These are phyloP conservation scores for Saccharomycopsis hybrid DNA, from an alignment of 1,139 yeast species.

Conservation along the genomic window DNA sequence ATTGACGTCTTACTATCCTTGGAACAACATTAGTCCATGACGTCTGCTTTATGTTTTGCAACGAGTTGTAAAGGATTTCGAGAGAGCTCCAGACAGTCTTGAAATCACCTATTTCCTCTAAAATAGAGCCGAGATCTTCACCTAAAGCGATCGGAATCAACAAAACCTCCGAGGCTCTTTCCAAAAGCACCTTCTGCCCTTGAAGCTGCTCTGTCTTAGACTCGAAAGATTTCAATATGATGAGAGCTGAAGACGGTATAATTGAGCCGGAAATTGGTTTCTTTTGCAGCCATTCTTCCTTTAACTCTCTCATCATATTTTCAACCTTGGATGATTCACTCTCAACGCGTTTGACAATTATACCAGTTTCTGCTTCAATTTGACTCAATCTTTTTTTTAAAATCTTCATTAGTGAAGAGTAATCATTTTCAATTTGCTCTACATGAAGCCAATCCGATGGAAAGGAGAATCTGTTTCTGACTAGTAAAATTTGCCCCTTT, in stretches of 20 bases:
- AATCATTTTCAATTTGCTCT: slow-evolving; percentile 57
- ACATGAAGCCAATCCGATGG: slow-evolving; percentile 52
- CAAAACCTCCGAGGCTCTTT: slow-evolving; percentile 39
- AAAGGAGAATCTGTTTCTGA: slow-evolving; percentile 41
- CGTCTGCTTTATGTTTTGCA: slow-evolving; percentile 38
- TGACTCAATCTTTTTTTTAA: slow-evolving; percentile 33
- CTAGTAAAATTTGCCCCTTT: slow-evolving; percentile 41
- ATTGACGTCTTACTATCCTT: slow-evolving; percentile 38
- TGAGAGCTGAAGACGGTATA: slow-evolving; percentile 47
- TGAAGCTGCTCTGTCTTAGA: slow-evolving; percentile 26
- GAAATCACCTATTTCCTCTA: slow-evolving; percentile 51
- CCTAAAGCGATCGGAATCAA: slow-evolving; percentile 33
- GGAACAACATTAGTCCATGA: slow-evolving; percentile 51
- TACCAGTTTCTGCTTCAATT: slow-evolving; percentile 40
- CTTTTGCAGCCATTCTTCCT: slow-evolving; percentile 42
- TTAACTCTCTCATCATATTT: slow-evolving; percentile 29
- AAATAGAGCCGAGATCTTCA: slow-evolving; percentile 27
- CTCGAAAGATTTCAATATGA: slow-evolving; percentile 40
- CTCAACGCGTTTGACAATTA: slow-evolving; percentile 38
- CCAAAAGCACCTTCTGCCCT: slow-evolving; percentile 29
- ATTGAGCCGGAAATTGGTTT: slow-evolving; percentile 44
- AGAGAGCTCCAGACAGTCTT: slow-evolving; percentile 63
- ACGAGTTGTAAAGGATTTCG: slow-evolving; percentile 46
- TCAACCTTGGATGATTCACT: slow-evolving; percentile 37
- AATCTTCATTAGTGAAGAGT: slow-evolving; percentile 40